phyloP scores from a whole-genome alignment of 345 rosid species.

The Lepidium didymum region DNA sequence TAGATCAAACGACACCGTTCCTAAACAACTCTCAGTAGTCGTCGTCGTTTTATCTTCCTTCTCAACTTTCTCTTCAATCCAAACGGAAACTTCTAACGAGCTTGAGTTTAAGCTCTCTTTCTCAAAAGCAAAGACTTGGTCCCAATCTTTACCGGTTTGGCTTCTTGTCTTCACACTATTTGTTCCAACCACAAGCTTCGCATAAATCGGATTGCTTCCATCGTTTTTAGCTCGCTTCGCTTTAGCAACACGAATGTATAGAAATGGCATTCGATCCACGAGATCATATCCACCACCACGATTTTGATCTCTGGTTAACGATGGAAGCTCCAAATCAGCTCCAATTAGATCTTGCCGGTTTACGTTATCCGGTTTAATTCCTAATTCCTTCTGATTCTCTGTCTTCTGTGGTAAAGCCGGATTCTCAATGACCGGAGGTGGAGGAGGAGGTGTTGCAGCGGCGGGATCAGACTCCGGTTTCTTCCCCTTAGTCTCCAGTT shows the following conservation, averaged over 20 bases:
- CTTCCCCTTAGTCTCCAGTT: slow-evolving; percentile 15
- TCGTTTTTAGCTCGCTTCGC: slow-evolving; percentile 45
- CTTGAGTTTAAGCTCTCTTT: slow-evolving; percentile 70
- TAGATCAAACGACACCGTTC: slow-evolving; percentile 85
- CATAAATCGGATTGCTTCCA: slow-evolving; percentile 37
- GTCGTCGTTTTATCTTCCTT: slow-evolving; percentile 32
- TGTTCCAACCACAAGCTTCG: slow-evolving; percentile 80
- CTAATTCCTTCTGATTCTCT: slow-evolving; percentile 29
- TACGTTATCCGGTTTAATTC: slow-evolving; percentile 14
- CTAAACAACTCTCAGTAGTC: slow-evolving; percentile 47
- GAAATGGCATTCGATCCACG: slow-evolving; percentile 78
- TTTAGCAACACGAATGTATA: slow-evolving; percentile 65
- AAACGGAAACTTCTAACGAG: slow-evolving; percentile 67
- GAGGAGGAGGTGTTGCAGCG: background rate
- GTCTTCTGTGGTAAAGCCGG: slow-evolving; percentile 41
- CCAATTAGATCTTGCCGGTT: slow-evolving; percentile 35
- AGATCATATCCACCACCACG: slow-evolving; percentile 62
- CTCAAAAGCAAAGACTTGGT: slow-evolving; percentile 83
- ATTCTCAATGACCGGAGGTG: slow-evolving; percentile 33
- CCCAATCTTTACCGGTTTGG: slow-evolving; percentile 70
- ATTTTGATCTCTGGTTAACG: slow-evolving; percentile 43
- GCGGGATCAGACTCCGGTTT: slow-evolving; percentile 20
- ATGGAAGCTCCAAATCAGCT: slow-evolving; percentile 48
- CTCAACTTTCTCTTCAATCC: slow-evolving; percentile 65
- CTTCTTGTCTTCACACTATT: slow-evolving; percentile 64